These are phyloP conservation scores for Choiromyces venosus DNA, from an alignment of 495 filamentous ascomycete genomes.

Conservation along the genomic window DNA sequence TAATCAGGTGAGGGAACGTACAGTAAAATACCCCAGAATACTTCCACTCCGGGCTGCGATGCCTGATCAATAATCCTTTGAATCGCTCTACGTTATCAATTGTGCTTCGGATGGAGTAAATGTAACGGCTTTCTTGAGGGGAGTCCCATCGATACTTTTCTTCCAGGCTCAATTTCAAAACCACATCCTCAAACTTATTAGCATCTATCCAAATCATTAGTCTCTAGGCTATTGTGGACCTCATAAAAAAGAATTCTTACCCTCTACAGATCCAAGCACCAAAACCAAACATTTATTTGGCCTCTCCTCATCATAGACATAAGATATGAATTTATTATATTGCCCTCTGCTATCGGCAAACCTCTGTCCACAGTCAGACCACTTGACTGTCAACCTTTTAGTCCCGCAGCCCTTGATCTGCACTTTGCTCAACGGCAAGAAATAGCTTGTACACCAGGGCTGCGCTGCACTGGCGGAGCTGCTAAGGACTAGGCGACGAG, in stretches of 20 bases:
- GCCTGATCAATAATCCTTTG: background rate
- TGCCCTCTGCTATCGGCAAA: background rate
- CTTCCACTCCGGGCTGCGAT: background rate
- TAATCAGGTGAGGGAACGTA: background rate
- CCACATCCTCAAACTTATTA: background rate
- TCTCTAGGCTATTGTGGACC: background rate
- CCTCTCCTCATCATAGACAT: background rate
- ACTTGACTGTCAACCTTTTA: background rate
- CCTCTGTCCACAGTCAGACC: background rate
- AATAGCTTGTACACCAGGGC: background rate
- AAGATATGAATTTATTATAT: background rate
- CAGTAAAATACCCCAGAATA: background rate
- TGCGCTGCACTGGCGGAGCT: background rate
- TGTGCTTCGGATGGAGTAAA: background rate
- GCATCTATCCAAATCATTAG: background rate
- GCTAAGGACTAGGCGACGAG: constrained; percentile 2
- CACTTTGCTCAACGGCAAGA: background rate
- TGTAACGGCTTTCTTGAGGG: background rate
- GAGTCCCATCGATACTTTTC: background rate
- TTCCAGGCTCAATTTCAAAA: background rate
- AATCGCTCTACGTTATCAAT: background rate
- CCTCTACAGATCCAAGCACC: background rate
- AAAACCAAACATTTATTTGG: background rate
- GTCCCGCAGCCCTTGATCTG: background rate
- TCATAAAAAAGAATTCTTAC: background rate